A percentile compares a stretch with the other conserved stretches of the same genome.
Evolutionary conservation across 2,329 filamentous ascomycete genomes (phyloP).

Genomic region (Mycogone perniciosa): DNA sequence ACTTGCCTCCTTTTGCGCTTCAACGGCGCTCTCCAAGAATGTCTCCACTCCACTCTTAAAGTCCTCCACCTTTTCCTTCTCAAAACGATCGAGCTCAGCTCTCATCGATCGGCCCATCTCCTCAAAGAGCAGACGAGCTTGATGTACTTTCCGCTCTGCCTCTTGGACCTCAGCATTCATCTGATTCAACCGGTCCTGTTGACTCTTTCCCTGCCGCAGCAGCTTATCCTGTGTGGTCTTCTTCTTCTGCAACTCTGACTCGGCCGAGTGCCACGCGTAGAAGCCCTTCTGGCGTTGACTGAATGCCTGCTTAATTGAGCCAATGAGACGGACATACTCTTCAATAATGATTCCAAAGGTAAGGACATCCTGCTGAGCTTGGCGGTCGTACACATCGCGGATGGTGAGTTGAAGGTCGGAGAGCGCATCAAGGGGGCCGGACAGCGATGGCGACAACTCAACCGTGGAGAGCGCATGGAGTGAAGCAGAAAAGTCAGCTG

Average conservation of each 20-base stretch:
- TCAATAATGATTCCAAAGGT: constrained; percentile 97
- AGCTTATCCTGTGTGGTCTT: constrained; percentile 88
- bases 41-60: constrained; percentile 98
- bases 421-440: constrained; percentile 80
- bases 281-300: constrained; percentile 90
- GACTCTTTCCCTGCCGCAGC: constrained; percentile 87
- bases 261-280: constrained; percentile 86
- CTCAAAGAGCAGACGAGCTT: constrained; percentile 83
- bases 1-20: constrained; percentile 94
- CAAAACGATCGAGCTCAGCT: constrained; percentile 84
- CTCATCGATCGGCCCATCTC: constrained; percentile 96
- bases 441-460: constrained; percentile 82
- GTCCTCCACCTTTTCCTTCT: constrained; percentile 96
- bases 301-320: constrained; percentile 91
- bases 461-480: constrained; percentile 89
- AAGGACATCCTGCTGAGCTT: constrained; percentile 93
- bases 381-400: constrained; percentile 88
- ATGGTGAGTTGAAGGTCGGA: constrained; percentile 93
- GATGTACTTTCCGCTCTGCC: constrained; percentile 86
- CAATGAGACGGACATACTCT: constrained; percentile 94
- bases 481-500: constrained; percentile 86
- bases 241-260: constrained; percentile 84
- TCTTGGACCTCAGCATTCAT: constrained; percentile 91
- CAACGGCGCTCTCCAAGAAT: constrained; percentile 91
- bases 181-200: constrained; percentile 92